phyloP scores from a whole-genome alignment of 305 asterid genomes.

The Fraxinus latifolia region DNA sequence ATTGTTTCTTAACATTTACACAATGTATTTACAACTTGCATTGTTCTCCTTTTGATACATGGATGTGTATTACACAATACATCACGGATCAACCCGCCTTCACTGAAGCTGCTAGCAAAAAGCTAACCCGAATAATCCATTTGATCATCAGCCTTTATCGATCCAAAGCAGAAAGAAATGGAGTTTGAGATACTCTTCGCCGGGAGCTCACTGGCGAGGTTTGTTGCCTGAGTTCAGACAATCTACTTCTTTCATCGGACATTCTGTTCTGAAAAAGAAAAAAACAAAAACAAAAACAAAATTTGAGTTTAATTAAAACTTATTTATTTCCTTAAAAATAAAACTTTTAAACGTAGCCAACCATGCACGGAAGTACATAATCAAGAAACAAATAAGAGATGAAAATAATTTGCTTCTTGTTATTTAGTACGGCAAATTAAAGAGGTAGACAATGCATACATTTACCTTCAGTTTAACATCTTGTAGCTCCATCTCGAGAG shows the following conservation, averaged over 20 bases:
- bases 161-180: conserved; percentile 56
- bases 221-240: conserved; percentile 70
- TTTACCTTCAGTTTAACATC: conserved; percentile 78
- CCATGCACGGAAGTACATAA: background rate
- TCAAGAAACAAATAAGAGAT: background rate
- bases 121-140: conserved; percentile 18
- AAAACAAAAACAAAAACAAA: background rate
- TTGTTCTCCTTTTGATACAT: background rate
- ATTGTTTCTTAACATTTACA: background rate
- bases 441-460: background rate
- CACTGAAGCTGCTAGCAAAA: conserved; percentile 32
- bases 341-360: background rate
- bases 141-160: conserved; percentile 36
- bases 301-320: background rate
- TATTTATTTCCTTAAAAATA: background rate
- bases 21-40: background rate
- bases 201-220: conserved; percentile 40
- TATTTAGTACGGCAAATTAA: background rate
- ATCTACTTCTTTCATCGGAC: conserved; percentile 55
- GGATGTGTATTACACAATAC: background rate
- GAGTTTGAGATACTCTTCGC: conserved; percentile 32
- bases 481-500: conserved; percentile 73
- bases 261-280: conserved; percentile 52
- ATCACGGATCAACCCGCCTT: conserved; percentile 9
- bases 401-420: background rate